phyloP scores from a whole-genome alignment of 2,329 filamentous ascomycete genomes.

The Trichoderma citrinoviride region DNA sequence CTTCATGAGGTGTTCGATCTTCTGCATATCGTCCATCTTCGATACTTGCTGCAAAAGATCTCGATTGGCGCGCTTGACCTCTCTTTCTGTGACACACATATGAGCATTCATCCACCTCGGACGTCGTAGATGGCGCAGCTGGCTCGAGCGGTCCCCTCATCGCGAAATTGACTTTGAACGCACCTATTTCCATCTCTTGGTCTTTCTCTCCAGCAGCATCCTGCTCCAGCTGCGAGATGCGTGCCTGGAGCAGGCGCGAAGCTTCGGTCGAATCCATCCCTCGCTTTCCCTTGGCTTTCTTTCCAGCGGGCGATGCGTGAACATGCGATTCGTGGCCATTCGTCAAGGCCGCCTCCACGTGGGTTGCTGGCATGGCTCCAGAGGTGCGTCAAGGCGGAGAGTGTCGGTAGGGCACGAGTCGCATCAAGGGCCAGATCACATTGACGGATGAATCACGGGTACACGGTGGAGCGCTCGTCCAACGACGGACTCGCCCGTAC shows the following conservation, averaged over 20 bases:
- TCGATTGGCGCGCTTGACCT: conserved; percentile 90
- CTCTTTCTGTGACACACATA: conserved; percentile 61
- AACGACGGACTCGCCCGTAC: neutral
- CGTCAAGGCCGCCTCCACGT: conserved; percentile 42
- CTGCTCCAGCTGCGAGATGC: conserved; percentile 92
- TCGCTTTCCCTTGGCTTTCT: conserved; percentile 85
- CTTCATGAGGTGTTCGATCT: conserved; percentile 85
- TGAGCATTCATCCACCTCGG: conserved; percentile 4
- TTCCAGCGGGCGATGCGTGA: conserved; percentile 48
- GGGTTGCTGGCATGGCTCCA: conserved; percentile 41
- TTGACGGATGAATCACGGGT: conserved; percentile 4
- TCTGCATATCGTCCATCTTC: conserved; percentile 88
- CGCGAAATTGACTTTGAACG: conserved; percentile 32
- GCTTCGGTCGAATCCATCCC: conserved; percentile 81
- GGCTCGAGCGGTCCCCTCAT: neutral
- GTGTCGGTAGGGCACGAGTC: conserved; percentile 10
- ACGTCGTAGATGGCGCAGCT: neutral
- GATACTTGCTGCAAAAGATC: conserved; percentile 85
- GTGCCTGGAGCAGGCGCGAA: conserved; percentile 84
- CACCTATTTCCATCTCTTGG: conserved; percentile 93
- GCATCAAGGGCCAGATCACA: conserved; percentile 22
- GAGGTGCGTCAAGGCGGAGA: conserved; percentile 22
- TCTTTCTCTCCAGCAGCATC: conserved; percentile 93
- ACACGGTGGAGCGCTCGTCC: neutral
- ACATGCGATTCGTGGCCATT: conserved; percentile 43